Conservation (phyloP, 176 grass and related monocot genomes). For the Panicum miliaceum region DNA sequence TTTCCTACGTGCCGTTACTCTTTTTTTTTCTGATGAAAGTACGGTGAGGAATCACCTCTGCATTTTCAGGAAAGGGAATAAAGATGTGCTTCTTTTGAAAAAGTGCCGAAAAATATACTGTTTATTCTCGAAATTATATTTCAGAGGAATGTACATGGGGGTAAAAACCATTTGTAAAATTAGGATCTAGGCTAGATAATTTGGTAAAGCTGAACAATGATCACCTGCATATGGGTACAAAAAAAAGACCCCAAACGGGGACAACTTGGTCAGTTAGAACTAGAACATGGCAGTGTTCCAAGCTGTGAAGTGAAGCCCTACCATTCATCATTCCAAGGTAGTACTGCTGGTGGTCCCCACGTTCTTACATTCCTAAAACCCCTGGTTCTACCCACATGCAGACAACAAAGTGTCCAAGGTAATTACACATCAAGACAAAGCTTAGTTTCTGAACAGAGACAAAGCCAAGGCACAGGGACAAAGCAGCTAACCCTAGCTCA, state of each 20-base stretch:
- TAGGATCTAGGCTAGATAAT: neutral
- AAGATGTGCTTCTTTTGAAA: too few relatives aligned
- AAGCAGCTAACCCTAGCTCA: slow-evolving; percentile 46
- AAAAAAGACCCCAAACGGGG: neutral
- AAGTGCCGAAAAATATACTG: too few relatives aligned
- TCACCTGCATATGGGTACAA: slow-evolving; percentile 18
- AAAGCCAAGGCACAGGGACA: slow-evolving; percentile 35
- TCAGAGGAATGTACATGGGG: too few relatives aligned
- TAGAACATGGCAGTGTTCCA: slow-evolving; percentile 37
- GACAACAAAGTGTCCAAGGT: slow-evolving; percentile 44
- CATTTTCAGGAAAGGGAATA: neutral
- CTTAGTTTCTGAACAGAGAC: slow-evolving; percentile 42
- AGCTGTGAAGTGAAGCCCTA: slow-evolving; percentile 31
- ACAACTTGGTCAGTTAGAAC: slow-evolving; percentile 35
- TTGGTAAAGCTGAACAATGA: neutral
- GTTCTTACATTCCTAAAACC: slow-evolving; percentile 19
- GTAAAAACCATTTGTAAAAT: neutral
- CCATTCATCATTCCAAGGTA: slow-evolving; percentile 56
- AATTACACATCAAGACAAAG: slow-evolving; percentile 52
- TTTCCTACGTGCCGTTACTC: neutral
- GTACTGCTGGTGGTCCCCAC: slow-evolving; percentile 17
- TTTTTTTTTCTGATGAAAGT: neutral
- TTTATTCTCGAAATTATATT: too few relatives aligned
- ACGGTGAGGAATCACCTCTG: neutral
- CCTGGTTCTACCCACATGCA: slow-evolving; percentile 41